phyloP scores from a whole-genome alignment of 2,329 filamentous ascomycete species.

The Sphaerulina populicola region DNA sequence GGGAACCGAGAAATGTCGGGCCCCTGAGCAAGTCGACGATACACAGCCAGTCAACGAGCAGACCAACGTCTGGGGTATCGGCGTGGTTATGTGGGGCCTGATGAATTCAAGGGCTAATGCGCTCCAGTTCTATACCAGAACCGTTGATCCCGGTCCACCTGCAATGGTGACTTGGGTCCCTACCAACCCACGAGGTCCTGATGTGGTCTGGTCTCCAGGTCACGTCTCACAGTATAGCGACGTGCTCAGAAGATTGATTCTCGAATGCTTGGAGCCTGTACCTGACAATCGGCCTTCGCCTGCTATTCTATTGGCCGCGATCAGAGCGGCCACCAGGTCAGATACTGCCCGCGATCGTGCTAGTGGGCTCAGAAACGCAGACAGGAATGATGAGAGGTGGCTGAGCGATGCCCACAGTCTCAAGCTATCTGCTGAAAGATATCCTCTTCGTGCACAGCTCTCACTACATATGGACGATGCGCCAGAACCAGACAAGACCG shows the following conservation, averaged over 20 bases:
- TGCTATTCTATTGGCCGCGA: not conserved
- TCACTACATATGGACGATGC: not conserved
- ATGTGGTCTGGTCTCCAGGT: not conserved
- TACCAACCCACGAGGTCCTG: not conserved
- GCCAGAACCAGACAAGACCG: not conserved
- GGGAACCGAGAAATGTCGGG: not conserved
- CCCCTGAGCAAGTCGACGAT: not conserved
- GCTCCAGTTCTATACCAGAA: not conserved
- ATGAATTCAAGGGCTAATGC: conserved; percentile 1
- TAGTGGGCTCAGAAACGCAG: not conserved
- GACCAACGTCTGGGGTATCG: conserved; percentile 13
- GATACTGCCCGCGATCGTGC: not conserved
- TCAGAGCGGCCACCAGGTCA: not conserved
- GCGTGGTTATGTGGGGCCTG: conserved; percentile 6
- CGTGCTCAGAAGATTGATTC: not conserved
- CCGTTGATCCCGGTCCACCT: not conserved
- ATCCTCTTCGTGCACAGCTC: not conserved
- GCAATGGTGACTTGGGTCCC: not conserved
- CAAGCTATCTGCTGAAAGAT: not conserved
- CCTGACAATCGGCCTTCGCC: not conserved
- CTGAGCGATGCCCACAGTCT: not conserved
- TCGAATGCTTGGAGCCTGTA: not conserved
- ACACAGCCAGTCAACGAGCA: not conserved
- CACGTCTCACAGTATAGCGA: not conserved
- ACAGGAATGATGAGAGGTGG: not conserved